These are phyloP conservation scores for Apiospora hydei DNA, from an alignment of 2,329 filamentous ascomycete genomes.

Conservation along the genomic window DNA sequence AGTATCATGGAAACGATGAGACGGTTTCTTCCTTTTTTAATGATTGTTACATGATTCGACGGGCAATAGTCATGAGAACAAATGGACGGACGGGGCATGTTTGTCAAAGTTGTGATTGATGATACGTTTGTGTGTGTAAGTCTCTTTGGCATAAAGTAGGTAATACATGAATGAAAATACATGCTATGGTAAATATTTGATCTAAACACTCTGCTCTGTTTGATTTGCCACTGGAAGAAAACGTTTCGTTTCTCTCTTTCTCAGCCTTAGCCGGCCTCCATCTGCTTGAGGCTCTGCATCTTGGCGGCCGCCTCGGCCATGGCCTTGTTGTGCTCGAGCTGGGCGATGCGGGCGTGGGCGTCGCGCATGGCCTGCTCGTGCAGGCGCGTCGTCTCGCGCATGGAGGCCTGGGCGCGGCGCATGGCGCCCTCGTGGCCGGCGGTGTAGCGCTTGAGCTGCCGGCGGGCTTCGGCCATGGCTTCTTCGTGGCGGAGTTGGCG, in stretches of 20 bases:
- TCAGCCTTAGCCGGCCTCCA: neutral
- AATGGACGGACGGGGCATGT: neutral
- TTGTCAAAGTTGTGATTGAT: neutral
- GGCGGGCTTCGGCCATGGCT: conserved; percentile 4
- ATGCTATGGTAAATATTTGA: neutral
- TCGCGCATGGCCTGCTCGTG: neutral
- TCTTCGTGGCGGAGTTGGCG: conserved; percentile 9
- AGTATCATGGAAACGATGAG: conserved; percentile 21
- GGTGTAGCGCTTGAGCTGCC: neutral
- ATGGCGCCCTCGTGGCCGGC: conserved; percentile 4
- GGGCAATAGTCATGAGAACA: conserved; percentile 4
- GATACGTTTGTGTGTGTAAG: neutral
- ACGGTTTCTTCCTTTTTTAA: conserved; percentile 16
- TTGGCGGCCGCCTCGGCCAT: conserved; percentile 1
- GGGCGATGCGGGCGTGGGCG: neutral
- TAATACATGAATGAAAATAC: neutral
- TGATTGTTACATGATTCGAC: neutral
- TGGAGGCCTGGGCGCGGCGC: neutral
- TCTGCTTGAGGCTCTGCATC: conserved; percentile 13
- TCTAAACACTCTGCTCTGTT: neutral
- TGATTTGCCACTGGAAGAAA: neutral
- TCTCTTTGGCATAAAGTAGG: neutral
- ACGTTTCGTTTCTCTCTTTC: neutral
- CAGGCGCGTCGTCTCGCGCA: neutral
- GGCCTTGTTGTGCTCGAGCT: conserved; percentile 11